Base-by-base conservation (phyloP, 805 yeast species). In the Cyberlindnera petersonii region DNA sequence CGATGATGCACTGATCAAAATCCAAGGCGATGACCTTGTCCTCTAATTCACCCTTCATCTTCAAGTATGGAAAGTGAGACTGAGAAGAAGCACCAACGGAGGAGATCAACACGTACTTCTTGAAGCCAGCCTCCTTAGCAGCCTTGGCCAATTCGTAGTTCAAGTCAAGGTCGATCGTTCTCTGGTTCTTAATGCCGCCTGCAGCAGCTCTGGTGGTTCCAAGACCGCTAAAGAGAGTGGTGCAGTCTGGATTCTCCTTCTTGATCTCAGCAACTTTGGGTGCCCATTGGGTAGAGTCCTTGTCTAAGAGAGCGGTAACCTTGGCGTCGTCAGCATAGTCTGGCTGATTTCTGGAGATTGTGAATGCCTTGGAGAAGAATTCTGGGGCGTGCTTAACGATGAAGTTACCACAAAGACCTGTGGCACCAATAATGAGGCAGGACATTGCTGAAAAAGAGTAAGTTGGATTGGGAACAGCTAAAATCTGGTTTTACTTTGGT, bases 191-290 rank as follows among this genome's bases (percentile, higher is more conserved):
- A n/a, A 77, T 63, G 1, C 83, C 70, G 14, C 95, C 95, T 5
- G 87, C 95, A 22, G 63, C 69, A 3, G 73, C 80, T 37, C 74
- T 71, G 1, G 94, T 86, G 6, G 95, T 83, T 6, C 89, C 95
- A 48, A 88, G 72, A 0, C 80, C 78, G 2, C 86, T 75, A 47
- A 83, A 74, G 39, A 81, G 65, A 4, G 66, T 63, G 21, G 72
- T 68, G 9, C 68, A 34, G 3, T 47, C 53, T 49, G 55, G 26
- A 53, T 55, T 29, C 17, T 37, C 42, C 20, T 49, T 19, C 19
- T 45, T 15, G 44, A 47, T 35, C 26, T 46, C 41, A 16, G 74
- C 61, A 10, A 66, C 38, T 5, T 53, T 56, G 3, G 60, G 24
- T 9, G 17, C 58, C 89, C 93, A 85, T 28, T 69, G 65, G 1